Conservation (phyloP, 352 stramenopile genomes). For the Phytophthora podocarpi region DNA sequence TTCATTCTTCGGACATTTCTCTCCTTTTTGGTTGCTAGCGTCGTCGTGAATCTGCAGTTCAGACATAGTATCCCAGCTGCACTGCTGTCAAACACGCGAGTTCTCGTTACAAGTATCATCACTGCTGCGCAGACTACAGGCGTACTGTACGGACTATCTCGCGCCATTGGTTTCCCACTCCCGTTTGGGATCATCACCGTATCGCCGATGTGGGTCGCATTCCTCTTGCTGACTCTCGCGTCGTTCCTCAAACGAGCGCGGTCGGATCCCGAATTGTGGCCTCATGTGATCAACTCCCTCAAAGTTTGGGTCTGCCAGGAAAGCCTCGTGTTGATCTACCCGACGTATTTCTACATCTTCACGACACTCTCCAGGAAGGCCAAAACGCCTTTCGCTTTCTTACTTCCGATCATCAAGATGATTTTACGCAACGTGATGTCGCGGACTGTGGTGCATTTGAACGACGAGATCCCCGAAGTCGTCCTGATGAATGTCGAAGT, state of each 20-base stretch:
- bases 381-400: constrained; percentile 26
- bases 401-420: constrained; percentile 38
- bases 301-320: constrained; percentile 17
- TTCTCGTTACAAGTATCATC: constrained; percentile 2
- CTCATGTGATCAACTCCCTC: constrained; percentile 8
- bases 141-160: constrained; percentile 14
- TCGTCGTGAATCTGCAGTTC: constrained; percentile 25
- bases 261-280: constrained; percentile 7
- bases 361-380: background rate
- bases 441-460: constrained; percentile 10
- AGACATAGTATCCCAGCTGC: constrained; percentile 23
- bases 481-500: constrained; percentile 49
- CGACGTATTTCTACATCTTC: constrained; percentile 33
- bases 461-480: constrained; percentile 24
- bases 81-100: background rate
- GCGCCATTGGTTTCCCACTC: constrained; percentile 35
- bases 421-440: constrained; percentile 23
- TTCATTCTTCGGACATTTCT: constrained; percentile 25
- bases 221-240: constrained; percentile 1
- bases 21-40: constrained; percentile 20
- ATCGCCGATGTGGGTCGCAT: constrained; percentile 5
- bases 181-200: constrained; percentile 37
- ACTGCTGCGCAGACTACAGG: background rate
- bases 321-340: constrained; percentile 33
- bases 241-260: constrained; percentile 4